Percentiles rank a stretch among this genome's conserved stretches.
Conservation (phyloP, 441 rosid species). For the Eruca vesicaria region DNA sequence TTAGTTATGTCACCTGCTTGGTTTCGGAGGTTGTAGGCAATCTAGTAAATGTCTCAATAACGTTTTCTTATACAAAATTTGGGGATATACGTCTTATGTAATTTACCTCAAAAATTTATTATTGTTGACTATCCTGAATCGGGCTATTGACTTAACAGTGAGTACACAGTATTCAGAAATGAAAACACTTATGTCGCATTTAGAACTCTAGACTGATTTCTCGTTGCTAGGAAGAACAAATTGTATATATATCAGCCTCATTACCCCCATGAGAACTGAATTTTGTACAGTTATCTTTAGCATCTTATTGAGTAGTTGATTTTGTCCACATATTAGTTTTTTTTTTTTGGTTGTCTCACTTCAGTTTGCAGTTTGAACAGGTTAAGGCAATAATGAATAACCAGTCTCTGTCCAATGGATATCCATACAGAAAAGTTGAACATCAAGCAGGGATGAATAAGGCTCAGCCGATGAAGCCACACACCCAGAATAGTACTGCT, state of each 20-base stretch:
- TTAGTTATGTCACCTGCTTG: too few species aligned
- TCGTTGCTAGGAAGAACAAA: too few species aligned
- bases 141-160: too few species aligned
- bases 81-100: too few species aligned
- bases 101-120: too few species aligned
- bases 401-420: constrained; percentile 77
- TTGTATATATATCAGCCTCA: background rate
- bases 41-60: too few species aligned
- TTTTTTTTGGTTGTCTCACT: background rate
- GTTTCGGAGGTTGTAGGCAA: too few species aligned
- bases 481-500: constrained; percentile 40
- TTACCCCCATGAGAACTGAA: background rate
- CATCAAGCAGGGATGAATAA: constrained; percentile 58
- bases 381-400: constrained; percentile 47
- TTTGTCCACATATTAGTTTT: background rate
- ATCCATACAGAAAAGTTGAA: constrained; percentile 58
- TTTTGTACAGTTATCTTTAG: background rate
- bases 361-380: constrained; percentile 6
- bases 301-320: background rate
- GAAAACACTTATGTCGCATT: too few species aligned
- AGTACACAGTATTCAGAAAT: too few species aligned
- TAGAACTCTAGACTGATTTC: too few species aligned
- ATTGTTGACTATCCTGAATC: too few species aligned
- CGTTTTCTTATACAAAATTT: too few species aligned
- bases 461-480: constrained; percentile 58